Base-by-base conservation (phyloP, 208 protist species). In the Leishmania amazonensis region DNA sequence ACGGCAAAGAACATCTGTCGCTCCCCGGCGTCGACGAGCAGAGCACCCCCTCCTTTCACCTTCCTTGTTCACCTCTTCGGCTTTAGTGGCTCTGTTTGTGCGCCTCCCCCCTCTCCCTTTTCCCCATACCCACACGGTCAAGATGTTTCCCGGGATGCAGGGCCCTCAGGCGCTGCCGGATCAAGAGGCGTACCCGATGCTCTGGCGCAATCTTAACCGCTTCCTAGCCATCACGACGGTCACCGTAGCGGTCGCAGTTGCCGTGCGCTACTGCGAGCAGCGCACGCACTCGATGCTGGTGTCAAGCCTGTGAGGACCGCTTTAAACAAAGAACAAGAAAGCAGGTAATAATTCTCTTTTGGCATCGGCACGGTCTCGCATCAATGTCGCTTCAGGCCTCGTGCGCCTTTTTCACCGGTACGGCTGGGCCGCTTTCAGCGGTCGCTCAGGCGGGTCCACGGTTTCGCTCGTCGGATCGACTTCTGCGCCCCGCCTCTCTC, bases 81-180 rank as follows among this genome's bases (percentile, higher is more conserved):
- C 7, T 15, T 15, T 31, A 6, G 5, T 8, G 3, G 3, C 19
- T 31, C 57, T 31, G 21, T 31, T 3, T 0, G 28, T 4, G 9
- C 6, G 28, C 15, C 2, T 28, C 8, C 28, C 31, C 9, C 15
- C 40, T 17, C n/a, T 3, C 24, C 40, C 3, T 53, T 47, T 47
- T 2, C 54, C 24, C 19, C 53, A 42, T 28, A 65, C 47, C 54
- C 42, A 47, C 31, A 24, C 53, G 19, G 9, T 19, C 53, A 88
- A 38, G 8, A 95, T 96, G 94, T 96, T 96, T 78, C 92, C 94
- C 53, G 90, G 89, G 2, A 95, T 95, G 91, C 84, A 91, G 45
- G 81, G 84, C 9, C 94, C 94, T 31, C 87, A 96, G 91, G 74
- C 88, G 38, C 85, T 96, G 73, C 92, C 94, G 9, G 90, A 94